Conservation (phyloP, 2,329 filamentous ascomycete genomes). For the Fusarium coicis region DNA sequence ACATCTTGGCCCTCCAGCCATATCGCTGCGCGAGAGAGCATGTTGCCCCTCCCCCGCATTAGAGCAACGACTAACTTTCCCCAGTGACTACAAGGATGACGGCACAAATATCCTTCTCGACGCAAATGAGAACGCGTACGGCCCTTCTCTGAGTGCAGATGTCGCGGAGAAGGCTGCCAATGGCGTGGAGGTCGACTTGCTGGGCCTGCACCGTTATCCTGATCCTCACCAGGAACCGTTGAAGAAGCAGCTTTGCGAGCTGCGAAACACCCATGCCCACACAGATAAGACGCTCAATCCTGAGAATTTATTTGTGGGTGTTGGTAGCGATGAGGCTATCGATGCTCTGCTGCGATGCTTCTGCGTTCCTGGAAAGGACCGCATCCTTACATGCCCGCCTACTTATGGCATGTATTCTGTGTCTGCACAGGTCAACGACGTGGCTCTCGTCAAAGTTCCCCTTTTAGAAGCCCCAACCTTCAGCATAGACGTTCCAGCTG, state of each 20-base stretch:
- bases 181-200: constrained; percentile 71
- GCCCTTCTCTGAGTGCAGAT: constrained; percentile 74
- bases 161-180: constrained; percentile 51
- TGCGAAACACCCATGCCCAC: constrained; percentile 88
- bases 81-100: constrained; percentile 97
- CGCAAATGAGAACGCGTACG: constrained; percentile 97
- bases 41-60: constrained; percentile 49
- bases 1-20: constrained; percentile 80
- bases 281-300: constrained; percentile 78
- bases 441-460: constrained; percentile 87
- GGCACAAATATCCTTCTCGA: constrained; percentile 96
- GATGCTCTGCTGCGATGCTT: constrained; percentile 94
- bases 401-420: constrained; percentile 99
- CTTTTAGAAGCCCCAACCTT: constrained; percentile 79
- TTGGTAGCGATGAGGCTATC: constrained; percentile 96
- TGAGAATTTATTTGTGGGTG: constrained; percentile 91
- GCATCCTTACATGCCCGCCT: constrained; percentile 92
- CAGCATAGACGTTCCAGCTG: constrained; percentile 75
- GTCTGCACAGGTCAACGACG: constrained; percentile 92
- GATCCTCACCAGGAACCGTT: constrained; percentile 92
- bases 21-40: constrained; percentile 87
- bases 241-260: constrained; percentile 85
- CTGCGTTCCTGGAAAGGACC: constrained; percentile 86
- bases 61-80: constrained; percentile 34
- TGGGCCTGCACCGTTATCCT: constrained; percentile 91